phyloP scores from a whole-genome alignment of 306 rosid genomes.

The Quercus parvula region DNA sequence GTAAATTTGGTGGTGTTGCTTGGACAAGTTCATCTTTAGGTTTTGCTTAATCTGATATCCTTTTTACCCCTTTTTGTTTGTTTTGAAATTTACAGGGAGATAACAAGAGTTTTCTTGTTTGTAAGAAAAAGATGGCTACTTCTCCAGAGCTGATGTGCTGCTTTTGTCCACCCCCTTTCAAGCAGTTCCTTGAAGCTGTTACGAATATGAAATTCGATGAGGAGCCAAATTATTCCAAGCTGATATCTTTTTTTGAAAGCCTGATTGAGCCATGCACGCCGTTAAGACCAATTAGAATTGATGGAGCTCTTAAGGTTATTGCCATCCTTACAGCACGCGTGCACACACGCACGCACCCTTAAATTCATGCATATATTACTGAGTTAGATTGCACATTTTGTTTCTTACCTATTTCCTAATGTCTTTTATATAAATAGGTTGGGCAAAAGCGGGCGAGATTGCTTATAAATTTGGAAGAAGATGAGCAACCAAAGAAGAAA shows the following conservation, averaged over 20 bases:
- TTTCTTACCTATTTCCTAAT: constrained; percentile 7
- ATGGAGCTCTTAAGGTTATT: constrained; percentile 87
- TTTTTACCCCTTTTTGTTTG: neutral
- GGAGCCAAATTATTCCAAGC: constrained; percentile 87
- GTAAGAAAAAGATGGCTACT: constrained; percentile 92
- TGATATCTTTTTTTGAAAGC: constrained; percentile 78
- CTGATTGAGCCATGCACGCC: constrained; percentile 72
- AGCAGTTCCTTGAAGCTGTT: constrained; percentile 85
- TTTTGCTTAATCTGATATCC: constrained; percentile 14
- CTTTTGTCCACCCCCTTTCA: constrained; percentile 85
- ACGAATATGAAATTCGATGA: constrained; percentile 87
- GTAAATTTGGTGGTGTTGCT: constrained; percentile 30
- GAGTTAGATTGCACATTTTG: neutral
- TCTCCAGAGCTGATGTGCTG: constrained; percentile 92
- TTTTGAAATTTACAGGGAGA: constrained; percentile 64
- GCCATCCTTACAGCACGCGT: neutral
- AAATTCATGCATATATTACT: neutral
- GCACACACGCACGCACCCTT: neutral
- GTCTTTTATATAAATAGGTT: constrained; percentile 44
- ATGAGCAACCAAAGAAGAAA: constrained; percentile 95
- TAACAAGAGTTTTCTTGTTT: constrained; percentile 91
- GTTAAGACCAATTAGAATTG: constrained; percentile 79
- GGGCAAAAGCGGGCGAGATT: constrained; percentile 86
- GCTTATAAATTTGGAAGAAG: constrained; percentile 81
- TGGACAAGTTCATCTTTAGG: constrained; percentile 1